phyloP scores from a whole-genome alignment of 768 basidiomycete genomes.

The Leccinum disarticulatum region DNA sequence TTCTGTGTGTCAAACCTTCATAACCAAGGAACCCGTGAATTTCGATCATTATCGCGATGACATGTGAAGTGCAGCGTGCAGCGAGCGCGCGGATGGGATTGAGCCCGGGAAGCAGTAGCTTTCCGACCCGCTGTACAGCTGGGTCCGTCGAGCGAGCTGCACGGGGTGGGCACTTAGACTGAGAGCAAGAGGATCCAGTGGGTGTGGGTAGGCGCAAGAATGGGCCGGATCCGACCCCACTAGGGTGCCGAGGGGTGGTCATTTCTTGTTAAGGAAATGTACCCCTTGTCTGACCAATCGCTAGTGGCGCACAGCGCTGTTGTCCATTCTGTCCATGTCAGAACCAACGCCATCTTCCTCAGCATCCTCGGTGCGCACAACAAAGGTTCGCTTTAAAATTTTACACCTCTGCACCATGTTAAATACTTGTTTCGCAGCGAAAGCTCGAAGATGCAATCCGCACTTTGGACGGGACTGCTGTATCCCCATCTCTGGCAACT shows the following conservation, averaged over 20 bases:
- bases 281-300: background rate
- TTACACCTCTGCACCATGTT: background rate
- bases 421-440: conserved; percentile 42
- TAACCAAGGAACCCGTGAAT: background rate
- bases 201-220: no score
- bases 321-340: background rate
- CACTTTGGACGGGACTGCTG: conserved; percentile 63
- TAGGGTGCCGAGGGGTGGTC: no score
- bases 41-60: background rate
- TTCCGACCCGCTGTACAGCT: no score
- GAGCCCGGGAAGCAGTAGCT: background rate
- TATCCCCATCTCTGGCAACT: conserved; percentile 32
- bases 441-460: conserved; percentile 84
- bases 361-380: conserved; percentile 33
- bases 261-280: background rate
- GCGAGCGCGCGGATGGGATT: background rate
- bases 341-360: conserved; percentile 17
- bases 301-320: background rate
- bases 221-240: no score
- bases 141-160: background rate
- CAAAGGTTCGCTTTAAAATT: conserved; percentile 39
- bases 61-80: background rate
- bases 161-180: background rate
- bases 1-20: background rate
- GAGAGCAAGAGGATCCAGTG: background rate